Evolutionary conservation across 2,329 filamentous ascomycete genomes (phyloP).

Genomic region (Fusarium pseudoanthophilum): DNA sequence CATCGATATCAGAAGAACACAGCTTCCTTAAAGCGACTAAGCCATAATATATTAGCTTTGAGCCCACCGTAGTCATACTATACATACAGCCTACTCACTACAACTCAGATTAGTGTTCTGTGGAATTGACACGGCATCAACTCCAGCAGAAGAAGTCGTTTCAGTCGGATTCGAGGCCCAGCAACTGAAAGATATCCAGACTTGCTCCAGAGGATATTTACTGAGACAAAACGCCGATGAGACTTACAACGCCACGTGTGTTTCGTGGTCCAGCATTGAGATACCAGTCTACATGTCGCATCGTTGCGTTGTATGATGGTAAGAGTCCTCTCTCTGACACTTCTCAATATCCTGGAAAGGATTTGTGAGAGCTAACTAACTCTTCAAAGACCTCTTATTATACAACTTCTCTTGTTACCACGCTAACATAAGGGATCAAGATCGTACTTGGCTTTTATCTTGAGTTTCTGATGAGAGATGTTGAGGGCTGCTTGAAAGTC

Average conservation of each 20-base stretch:
- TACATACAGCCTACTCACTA: no score
- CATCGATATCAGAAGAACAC: no score
- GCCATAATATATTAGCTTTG: rapidly evolving
- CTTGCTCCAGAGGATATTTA: rapidly evolving
- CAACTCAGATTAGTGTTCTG: not conserved
- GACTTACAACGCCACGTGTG: rapidly evolving
- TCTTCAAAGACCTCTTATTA: rapidly evolving
- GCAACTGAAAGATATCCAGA: not conserved
- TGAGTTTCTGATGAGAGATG: rapidly evolving
- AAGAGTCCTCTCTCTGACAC: no score
- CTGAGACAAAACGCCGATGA: rapidly evolving
- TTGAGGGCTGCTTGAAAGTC: not conserved
- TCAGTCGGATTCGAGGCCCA: no score
- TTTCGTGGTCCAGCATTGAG: no score
- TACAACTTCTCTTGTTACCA: no score
- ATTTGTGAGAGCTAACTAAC: rapidly evolving
- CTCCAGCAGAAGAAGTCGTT: not conserved
- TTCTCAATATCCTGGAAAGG: not conserved
- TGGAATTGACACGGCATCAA: not conserved
- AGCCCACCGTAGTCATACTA: rapidly evolving
- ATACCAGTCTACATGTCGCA: not conserved
- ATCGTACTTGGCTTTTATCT: not conserved
- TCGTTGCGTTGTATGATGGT: not conserved
- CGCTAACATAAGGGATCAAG: no score
- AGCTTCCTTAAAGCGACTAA: not conserved